phyloP scores from a whole-genome alignment of 2,329 filamentous ascomycete genomes.

The Aureobasidium sp. region DNA sequence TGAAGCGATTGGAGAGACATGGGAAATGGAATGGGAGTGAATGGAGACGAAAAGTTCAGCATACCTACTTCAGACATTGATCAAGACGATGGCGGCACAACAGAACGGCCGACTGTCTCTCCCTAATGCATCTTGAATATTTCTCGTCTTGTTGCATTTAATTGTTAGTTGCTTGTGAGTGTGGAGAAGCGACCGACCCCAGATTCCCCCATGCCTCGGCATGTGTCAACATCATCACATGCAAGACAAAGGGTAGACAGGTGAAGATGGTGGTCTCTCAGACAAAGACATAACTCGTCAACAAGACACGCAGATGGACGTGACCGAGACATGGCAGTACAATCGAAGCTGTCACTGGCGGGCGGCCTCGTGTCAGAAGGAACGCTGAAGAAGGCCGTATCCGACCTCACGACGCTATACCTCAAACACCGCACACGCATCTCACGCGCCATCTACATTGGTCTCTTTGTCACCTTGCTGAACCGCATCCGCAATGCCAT shows the following conservation, averaged over 20 bases:
- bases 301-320: background rate
- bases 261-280: background rate
- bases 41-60: background rate
- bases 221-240: background rate
- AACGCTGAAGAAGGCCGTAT: slow-evolving; percentile 56
- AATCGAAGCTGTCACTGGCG: slow-evolving; percentile 58
- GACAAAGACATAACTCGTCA: background rate
- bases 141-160: background rate
- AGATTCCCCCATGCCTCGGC: background rate
- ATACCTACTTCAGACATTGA: background rate
- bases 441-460: slow-evolving; percentile 74
- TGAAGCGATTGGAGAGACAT: slow-evolving; percentile 41
- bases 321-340: slow-evolving; percentile 52
- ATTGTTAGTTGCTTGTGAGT: background rate
- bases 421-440: slow-evolving; percentile 71
- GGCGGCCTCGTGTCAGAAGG: slow-evolving; percentile 44
- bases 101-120: background rate
- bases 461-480: slow-evolving; percentile 67
- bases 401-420: slow-evolving; percentile 63
- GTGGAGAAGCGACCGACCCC: background rate
- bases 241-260: background rate
- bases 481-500: slow-evolving; percentile 89
- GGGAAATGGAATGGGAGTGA: slow-evolving; percentile 42
- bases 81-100: background rate
- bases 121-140: background rate